Base-by-base conservation (phyloP, 495 filamentous ascomycete genomes). In the Penicillium soppii region DNA sequence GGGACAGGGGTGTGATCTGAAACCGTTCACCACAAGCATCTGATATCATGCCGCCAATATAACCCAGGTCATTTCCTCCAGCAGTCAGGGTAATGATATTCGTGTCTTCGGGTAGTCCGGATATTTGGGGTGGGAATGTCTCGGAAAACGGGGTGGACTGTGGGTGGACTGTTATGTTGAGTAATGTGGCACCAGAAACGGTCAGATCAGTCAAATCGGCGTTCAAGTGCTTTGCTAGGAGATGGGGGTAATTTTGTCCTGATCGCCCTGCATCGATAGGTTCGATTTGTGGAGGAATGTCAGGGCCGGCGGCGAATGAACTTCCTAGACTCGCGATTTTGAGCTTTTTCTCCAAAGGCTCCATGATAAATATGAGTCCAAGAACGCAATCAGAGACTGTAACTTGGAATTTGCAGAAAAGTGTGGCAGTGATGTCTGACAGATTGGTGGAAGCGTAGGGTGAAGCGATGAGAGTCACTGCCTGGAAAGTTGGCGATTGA, bases 261-360 rank as follows among this genome's bases (percentile, higher is more conserved):
- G 72, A 75, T 43, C 71, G 73, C 48, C 21, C n/a, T 1, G 65
- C 66, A 13, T 67, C 66, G 5, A 38, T 35, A 2, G 55, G 47
- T 53, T 66, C 45, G 15, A 62, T 57, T 54, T 67, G 59, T 12
- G 74, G 72, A 21, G 52, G 52, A 35, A 77, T 75, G 51, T 56
- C 63, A n/a, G 73, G 72, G 1, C 74, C 74, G 4, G 74, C 69
- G 16, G 73, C 73, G 54, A 76, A 78, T 26, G 73, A 76, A 50
- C 68, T 72, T 23, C 57, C 57, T n/a, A 59, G 22, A 23, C 53
- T 59, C 2, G 43, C 57, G 26, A 59, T 53, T 2, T 29, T 43
- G n/a, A 59, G 42, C 20, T 48, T 47, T 10, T 39, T 57, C 54
- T 37, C 20, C 9, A 10, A 17, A n/a, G 26, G 12, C n/a, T 25